A percentile compares a stretch with the other conserved stretches of the same genome.
These are phyloP conservation scores for Tricholoma sp. DNA, from an alignment of 768 basidiomycete genomes.

Conservation along the genomic window DNA sequence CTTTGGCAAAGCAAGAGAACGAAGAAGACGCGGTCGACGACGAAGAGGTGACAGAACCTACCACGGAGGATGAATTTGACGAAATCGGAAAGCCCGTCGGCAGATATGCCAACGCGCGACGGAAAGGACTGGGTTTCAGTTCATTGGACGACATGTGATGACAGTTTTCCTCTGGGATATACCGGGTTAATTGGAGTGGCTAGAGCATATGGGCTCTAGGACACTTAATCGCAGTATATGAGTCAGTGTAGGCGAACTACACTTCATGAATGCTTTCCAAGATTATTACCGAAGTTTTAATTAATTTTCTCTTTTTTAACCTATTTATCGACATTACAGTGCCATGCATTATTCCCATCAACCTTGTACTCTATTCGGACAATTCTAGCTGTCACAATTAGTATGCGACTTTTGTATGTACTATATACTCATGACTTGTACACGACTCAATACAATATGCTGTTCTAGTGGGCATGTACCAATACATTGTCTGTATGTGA, in stretches of 20 bases:
- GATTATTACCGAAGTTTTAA: background rate
- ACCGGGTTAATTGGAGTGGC: conserved; percentile 7
- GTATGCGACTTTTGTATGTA: conserved; percentile 1
- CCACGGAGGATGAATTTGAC: conserved; percentile 75
- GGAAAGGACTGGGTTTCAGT: conserved; percentile 42
- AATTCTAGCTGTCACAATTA: background rate
- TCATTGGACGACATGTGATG: conserved; percentile 32
- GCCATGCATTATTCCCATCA: conserved; percentile 3
- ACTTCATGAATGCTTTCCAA: conserved; percentile 7
- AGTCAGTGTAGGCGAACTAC: conserved; percentile 5
- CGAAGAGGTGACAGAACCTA: conserved; percentile 42
- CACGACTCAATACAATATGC: conserved; percentile 11
- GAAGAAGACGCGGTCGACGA: conserved; percentile 54
- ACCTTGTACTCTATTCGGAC: conserved; percentile 6
- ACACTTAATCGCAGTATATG: conserved; percentile 14
- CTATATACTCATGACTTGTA: background rate
- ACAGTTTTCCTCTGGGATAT: conserved; percentile 6
- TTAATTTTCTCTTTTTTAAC: conserved; percentile 3
- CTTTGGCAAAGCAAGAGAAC: conserved; percentile 37
- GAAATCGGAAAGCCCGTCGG: conserved; percentile 61
- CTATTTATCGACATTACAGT: conserved; percentile 10
- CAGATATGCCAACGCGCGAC: conserved; percentile 56
- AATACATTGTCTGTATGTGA: background rate
- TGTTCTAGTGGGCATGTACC: conserved; percentile 11
- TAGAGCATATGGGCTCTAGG: conserved; percentile 14